Conservation (phyloP, 2,329 filamentous ascomycete genomes). For the Rhinocladiella mackenziei region DNA sequence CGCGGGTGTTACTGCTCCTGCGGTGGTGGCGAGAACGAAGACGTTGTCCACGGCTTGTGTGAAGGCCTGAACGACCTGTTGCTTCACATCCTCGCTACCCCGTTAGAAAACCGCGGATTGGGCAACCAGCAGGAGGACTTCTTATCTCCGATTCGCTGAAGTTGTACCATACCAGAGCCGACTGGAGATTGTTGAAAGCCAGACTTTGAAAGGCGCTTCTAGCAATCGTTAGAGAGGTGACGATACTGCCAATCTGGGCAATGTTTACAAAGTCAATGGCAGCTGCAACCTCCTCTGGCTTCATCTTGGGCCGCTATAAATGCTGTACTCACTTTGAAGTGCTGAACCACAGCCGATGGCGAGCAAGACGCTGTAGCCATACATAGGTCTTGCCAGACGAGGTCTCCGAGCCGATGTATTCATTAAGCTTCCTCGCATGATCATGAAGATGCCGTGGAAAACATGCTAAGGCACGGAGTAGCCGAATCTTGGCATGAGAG, state of each 20-base stretch:
- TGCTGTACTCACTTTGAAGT: constrained; percentile 25
- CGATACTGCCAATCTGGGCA: constrained; percentile 3
- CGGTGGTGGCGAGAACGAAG: neutral
- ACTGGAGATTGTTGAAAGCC: constrained; percentile 6
- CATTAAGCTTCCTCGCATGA: neutral
- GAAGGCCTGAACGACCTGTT: constrained; percentile 31
- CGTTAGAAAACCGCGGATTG: constrained; percentile 6
- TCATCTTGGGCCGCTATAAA: constrained; percentile 14
- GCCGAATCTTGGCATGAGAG: constrained; percentile 26
- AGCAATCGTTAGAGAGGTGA: constrained; percentile 3
- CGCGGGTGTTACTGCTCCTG: neutral
- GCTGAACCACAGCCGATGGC: constrained; percentile 27
- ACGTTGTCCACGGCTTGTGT: constrained; percentile 2
- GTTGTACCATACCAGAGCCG: neutral
- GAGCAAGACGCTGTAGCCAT: constrained; percentile 30
- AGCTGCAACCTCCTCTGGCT: neutral
- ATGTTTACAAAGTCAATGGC: constrained; percentile 7
- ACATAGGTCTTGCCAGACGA: constrained; percentile 24
- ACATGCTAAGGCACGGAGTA: constrained; percentile 32
- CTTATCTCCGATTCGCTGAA: constrained; percentile 3
- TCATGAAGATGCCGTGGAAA: neutral
- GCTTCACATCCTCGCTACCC: constrained; percentile 18
- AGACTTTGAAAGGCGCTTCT: constrained; percentile 7
- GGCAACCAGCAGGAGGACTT: constrained; percentile 4
- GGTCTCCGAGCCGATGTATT: constrained; percentile 23